Percentiles rank a stretch among this genome's conserved stretches.
These are phyloP conservation scores for Leucogyrophana mollusca DNA, from an alignment of 768 basidiomycete genomes.

Conservation along the genomic window DNA sequence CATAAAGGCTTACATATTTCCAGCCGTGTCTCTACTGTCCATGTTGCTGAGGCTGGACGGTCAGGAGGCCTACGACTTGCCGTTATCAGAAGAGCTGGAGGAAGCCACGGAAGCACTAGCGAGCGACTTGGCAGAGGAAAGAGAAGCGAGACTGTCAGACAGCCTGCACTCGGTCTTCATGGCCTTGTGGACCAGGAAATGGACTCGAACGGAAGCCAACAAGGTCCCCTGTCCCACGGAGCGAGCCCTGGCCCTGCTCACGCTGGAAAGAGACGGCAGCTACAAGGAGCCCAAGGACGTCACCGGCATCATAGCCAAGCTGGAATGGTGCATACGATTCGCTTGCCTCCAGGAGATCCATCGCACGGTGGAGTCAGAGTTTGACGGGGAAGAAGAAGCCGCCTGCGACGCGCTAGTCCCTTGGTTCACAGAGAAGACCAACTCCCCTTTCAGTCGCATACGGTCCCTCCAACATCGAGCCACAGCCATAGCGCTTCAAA, in stretches of 20 bases:
- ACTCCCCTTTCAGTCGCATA: not conserved
- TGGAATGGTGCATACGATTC: conserved; percentile 8
- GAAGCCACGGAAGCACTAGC: not conserved
- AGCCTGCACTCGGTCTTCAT: conserved; percentile 9
- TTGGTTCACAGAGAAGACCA: not conserved
- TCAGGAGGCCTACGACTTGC: not conserved
- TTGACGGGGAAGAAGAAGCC: not conserved
- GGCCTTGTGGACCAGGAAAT: conserved; percentile 9
- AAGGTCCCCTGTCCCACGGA: conserved; percentile 18
- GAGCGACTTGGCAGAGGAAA: not conserved
- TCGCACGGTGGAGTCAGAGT: not conserved
- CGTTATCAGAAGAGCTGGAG: not conserved
- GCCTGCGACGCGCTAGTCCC: not conserved
- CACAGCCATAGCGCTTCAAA: conserved; percentile 1
- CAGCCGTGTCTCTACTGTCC: not conserved
- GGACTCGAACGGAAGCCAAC: not conserved
- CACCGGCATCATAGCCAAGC: conserved; percentile 5
- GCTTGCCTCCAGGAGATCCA: conserved; percentile 8
- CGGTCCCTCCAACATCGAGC: conserved; percentile 2
- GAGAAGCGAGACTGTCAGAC: not conserved
- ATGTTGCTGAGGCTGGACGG: conserved; percentile 1
- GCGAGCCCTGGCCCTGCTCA: not conserved
- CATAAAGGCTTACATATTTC: conserved; percentile 12
- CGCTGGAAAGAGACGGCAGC: conserved; percentile 6
- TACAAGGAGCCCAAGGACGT: not conserved